These are phyloP conservation scores for Cicer bijugum DNA, from an alignment of 306 rosid genomes.

Conservation along the genomic window DNA sequence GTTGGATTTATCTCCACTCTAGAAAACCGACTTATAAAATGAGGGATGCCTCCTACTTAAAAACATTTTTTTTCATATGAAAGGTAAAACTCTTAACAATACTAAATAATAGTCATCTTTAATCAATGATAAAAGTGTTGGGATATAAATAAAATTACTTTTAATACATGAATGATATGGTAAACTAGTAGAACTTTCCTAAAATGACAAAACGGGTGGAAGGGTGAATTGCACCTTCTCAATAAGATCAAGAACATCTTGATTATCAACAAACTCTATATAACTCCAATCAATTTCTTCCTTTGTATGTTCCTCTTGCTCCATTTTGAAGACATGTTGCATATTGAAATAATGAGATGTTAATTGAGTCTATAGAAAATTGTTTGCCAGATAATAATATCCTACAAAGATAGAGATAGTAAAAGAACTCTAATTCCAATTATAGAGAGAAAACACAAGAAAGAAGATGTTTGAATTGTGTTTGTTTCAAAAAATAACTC, in stretches of 20 bases:
- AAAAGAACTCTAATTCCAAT: background rate
- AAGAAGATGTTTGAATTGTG: too few species aligned
- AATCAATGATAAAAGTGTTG: background rate
- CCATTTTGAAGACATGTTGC: constrained; percentile 99
- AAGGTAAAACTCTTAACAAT: too few species aligned
- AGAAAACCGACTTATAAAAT: too few species aligned
- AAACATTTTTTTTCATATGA: too few species aligned
- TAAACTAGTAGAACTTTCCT: constrained; percentile 34
- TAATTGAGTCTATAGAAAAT: constrained; percentile 31
- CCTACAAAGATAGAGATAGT: constrained; percentile 38
- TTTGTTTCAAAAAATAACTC: too few species aligned
- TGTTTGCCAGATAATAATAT: constrained; percentile 37
- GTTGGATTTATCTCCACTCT: too few species aligned
- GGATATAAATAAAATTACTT: background rate
- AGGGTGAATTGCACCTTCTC: constrained; percentile 71
- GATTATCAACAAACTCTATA: constrained; percentile 91
- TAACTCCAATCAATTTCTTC: constrained; percentile 98
- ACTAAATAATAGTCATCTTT: background rate
- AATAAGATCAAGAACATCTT: constrained; percentile 91
- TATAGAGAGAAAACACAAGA: too few species aligned
- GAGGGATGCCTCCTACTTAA: too few species aligned
- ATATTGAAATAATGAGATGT: constrained; percentile 36
- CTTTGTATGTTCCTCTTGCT: constrained; percentile 95
- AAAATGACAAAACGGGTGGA: constrained; percentile 27
- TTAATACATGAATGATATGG: constrained; percentile 30